phyloP scores from a whole-genome alignment of 257 asterid species.

The Przewalskia tangutica region DNA sequence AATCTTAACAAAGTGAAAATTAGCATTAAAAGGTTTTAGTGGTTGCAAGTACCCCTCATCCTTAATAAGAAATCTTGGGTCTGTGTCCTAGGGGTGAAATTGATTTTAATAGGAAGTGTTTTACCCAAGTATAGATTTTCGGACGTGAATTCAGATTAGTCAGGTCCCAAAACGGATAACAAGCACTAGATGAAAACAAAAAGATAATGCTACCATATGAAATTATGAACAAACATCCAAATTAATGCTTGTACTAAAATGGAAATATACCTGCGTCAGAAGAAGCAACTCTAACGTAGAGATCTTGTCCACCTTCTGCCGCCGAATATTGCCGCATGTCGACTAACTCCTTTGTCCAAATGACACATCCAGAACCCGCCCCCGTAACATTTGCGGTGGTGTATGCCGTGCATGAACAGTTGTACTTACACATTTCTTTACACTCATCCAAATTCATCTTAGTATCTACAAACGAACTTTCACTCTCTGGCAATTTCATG shows the following conservation, averaged over 20 bases:
- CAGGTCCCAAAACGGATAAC: neutral
- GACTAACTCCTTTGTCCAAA: constrained; percentile 45
- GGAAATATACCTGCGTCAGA: constrained; percentile 37
- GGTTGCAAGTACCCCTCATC: too few species aligned
- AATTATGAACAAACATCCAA: neutral
- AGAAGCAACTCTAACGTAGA: constrained; percentile 41
- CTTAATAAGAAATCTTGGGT: too few species aligned
- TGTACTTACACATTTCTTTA: constrained; percentile 14
- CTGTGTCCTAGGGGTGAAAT: too few species aligned
- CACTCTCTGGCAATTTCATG: constrained; percentile 60
- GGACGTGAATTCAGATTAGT: neutral
- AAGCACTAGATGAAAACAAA: neutral
- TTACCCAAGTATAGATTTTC: neutral
- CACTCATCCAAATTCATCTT: constrained; percentile 24
- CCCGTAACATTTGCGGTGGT: constrained; percentile 16
- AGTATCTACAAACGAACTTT: constrained; percentile 28
- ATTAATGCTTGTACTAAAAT: neutral
- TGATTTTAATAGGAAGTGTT: neutral
- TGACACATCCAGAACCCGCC: constrained; percentile 48
- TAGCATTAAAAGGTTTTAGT: too few species aligned
- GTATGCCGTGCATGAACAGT: constrained; percentile 27
- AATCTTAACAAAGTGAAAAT: too few species aligned
- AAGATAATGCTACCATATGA: too few species aligned
- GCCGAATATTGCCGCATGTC: constrained; percentile 65
- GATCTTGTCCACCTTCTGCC: constrained; percentile 57